phyloP scores from a whole-genome alignment of 192 early-diverging fungal genomes.

The Backusella liffmaniae region DNA sequence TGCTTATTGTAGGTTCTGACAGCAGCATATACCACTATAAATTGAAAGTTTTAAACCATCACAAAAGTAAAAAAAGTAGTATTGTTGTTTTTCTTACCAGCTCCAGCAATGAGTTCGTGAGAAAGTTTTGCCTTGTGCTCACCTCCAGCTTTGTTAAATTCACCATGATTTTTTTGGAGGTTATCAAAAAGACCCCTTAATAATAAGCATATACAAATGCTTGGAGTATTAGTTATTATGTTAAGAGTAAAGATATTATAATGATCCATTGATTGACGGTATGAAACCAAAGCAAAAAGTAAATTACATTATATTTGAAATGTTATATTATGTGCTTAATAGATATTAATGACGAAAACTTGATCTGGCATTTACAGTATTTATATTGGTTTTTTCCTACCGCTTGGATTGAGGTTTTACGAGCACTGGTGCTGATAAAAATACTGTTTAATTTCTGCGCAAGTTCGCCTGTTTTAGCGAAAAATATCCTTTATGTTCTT shows the following conservation, averaged over 20 bases:
- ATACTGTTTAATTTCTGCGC: too few species aligned
- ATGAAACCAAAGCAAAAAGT: too few species aligned
- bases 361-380: neutral
- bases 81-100: neutral
- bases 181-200: neutral
- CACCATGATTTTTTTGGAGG: neutral
- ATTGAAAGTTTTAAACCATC: neutral
- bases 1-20: constrained; percentile 32
- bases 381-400: neutral
- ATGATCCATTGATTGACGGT: neutral
- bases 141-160: neutral
- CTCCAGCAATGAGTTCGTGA: constrained; percentile 10
- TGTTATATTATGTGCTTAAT: neutral
- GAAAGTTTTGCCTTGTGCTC: neutral
- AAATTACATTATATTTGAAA: neutral
- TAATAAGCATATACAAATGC: neutral
- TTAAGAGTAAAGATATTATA: neutral
- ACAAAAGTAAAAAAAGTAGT: neutral
- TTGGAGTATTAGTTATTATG: too few species aligned
- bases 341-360: neutral
- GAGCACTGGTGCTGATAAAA: neutral
- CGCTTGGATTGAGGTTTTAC: neutral
- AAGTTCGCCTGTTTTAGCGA: too few species aligned
- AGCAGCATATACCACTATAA: constrained; percentile 22
- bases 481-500: too few species aligned